These are phyloP conservation scores for Ceratocystis destructans DNA, from an alignment of 2,329 filamentous ascomycete genomes.

Conservation along the genomic window DNA sequence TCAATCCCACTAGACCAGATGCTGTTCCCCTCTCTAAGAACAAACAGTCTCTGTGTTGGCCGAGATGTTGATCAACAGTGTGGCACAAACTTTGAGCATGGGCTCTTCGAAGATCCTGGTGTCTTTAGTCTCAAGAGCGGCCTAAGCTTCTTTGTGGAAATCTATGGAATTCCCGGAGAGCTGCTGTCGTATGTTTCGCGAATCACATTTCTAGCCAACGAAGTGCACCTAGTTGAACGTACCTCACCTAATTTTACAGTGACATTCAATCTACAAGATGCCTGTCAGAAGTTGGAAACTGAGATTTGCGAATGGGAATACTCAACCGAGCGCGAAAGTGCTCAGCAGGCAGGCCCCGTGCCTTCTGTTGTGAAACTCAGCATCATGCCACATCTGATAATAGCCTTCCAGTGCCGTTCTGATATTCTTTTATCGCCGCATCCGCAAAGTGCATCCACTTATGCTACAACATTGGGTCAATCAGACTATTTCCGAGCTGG, in stretches of 20 bases:
- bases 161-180: conserved; percentile 33
- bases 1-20: conserved; percentile 20
- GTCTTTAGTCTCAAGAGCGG: conserved; percentile 17
- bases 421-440: conserved; percentile 34
- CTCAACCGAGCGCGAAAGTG: conserved; percentile 10
- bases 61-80: conserved; percentile 33
- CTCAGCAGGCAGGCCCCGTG: conserved; percentile 5
- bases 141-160: conserved; percentile 31
- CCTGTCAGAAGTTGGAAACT: conserved; percentile 18
- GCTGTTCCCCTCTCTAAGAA: conserved; percentile 23
- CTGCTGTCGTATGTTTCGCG: conserved; percentile 31
- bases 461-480: conserved; percentile 14
- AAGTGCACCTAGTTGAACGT: conserved; percentile 24
- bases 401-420: conserved; percentile 31
- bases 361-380: conserved; percentile 5
- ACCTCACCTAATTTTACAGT: conserved; percentile 22
- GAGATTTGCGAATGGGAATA: conserved; percentile 18
- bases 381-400: conserved; percentile 23
- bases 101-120: conserved; percentile 21
- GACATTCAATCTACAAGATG: conserved; percentile 25
- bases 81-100: conserved; percentile 24
- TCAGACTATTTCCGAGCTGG: conserved; percentile 10
- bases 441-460: conserved; percentile 21
- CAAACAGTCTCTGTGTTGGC: conserved; percentile 28
- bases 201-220: conserved; percentile 31